Conservation (phyloP, 768 basidiomycete species). For the Gymnopilus junonius region DNA sequence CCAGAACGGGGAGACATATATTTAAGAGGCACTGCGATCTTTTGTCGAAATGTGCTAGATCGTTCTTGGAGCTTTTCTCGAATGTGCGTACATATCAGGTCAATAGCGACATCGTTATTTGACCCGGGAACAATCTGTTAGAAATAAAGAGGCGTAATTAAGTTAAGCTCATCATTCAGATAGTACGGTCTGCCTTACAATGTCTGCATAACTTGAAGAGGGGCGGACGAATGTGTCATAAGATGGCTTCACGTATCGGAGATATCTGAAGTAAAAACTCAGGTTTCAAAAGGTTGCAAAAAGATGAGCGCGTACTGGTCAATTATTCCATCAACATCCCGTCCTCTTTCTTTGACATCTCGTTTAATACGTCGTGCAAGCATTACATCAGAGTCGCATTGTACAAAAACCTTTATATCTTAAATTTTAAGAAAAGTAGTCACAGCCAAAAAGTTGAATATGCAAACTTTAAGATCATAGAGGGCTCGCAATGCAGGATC, state of each 20-base stretch:
- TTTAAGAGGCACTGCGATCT: constrained; percentile 63
- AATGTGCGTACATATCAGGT: constrained; percentile 91
- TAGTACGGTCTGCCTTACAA: constrained; percentile 50
- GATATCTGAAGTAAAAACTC: constrained; percentile 58
- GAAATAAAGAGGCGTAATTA: neutral
- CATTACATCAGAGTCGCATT: constrained; percentile 97
- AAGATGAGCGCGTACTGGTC: constrained; percentile 66
- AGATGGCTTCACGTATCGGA: constrained; percentile 93
- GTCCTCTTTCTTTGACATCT: constrained; percentile 86
- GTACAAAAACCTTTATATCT: constrained; percentile 72
- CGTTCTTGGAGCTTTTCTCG: constrained; percentile 83
- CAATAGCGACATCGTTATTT: constrained; percentile 89
- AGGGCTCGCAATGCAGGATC: constrained; percentile 78
- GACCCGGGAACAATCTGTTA: constrained; percentile 92
- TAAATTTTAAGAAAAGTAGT: neutral
- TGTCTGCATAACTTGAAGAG: constrained; percentile 85
- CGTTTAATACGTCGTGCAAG: constrained; percentile 89
- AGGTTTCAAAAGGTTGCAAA: neutral
- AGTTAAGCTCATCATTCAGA: neutral
- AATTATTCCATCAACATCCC: constrained; percentile 84
- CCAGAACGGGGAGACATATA: constrained; percentile 40
- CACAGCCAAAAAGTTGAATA: neutral
- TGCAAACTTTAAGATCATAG: constrained; percentile 85
- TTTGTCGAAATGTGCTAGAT: constrained; percentile 69
- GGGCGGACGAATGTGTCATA: constrained; percentile 95